These are phyloP conservation scores for Ceratocystis alfenasii DNA, from an alignment of 2,329 filamentous ascomycete species.

Conservation along the genomic window DNA sequence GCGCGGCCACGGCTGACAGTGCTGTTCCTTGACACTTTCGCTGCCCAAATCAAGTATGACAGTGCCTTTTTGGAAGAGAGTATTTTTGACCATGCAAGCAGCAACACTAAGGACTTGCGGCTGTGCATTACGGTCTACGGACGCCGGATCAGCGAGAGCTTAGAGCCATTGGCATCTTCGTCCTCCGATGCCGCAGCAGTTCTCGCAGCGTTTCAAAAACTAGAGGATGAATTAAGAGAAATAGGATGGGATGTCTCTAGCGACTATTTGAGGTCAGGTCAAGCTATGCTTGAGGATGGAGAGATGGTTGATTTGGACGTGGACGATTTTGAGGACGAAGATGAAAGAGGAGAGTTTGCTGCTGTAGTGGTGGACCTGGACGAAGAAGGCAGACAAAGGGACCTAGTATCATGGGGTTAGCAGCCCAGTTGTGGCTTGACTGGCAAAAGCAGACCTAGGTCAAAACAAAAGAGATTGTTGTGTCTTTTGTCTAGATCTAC, in stretches of 20 bases:
- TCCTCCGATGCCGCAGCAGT: constrained; percentile 35
- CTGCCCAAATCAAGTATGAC: constrained; percentile 45
- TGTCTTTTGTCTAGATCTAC: background rate
- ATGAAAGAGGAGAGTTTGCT: constrained; percentile 42
- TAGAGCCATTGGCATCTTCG: constrained; percentile 28
- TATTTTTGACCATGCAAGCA: constrained; percentile 32
- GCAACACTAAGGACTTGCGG: constrained; percentile 32
- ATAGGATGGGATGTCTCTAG: constrained; percentile 45
- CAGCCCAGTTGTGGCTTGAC: background rate
- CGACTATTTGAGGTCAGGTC: constrained; percentile 39
- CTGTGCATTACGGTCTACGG: constrained; percentile 44
- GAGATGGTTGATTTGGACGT: constrained; percentile 39
- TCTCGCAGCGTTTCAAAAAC: constrained; percentile 37
- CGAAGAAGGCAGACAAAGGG: constrained; percentile 40
- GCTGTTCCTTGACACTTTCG: constrained; percentile 39
- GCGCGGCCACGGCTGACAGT: constrained; percentile 35
- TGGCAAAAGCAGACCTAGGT: background rate
- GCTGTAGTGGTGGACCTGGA: constrained; percentile 44
- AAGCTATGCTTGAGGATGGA: constrained; percentile 42
- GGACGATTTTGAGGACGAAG: constrained; percentile 42
- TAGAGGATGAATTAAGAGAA: constrained; percentile 37
- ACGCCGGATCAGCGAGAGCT: constrained; percentile 38
- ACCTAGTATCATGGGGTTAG: constrained; percentile 38
- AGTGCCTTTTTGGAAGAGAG: constrained; percentile 38
- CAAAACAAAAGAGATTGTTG: background rate